Percentiles rank a stretch among this genome's conserved stretches.
Conservation (phyloP, 208 protist genomes). For the Leishmania major region DNA sequence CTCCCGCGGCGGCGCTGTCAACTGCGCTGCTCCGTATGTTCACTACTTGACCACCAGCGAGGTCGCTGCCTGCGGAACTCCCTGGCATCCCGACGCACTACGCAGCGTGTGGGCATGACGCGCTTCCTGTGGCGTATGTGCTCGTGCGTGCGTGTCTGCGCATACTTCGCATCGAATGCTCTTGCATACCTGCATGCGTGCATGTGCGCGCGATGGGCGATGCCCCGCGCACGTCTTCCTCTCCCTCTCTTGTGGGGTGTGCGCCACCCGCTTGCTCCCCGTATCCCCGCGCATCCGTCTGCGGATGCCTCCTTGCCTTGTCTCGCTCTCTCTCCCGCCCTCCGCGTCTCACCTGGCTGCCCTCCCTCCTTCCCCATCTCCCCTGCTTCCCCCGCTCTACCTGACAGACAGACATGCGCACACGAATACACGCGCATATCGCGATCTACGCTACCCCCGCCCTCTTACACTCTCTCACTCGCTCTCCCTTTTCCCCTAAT, state of each 20-base stretch:
- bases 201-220: not conserved
- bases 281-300: not conserved
- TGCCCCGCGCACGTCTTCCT: not conserved
- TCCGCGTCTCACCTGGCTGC: not conserved
- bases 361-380: not conserved
- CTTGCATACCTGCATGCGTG: not conserved
- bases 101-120: constrained; percentile 5
- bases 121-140: not conserved
- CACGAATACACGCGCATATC: no score
- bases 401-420: not conserved
- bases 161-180: not conserved
- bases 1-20: not conserved
- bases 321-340: not conserved
- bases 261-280: not conserved
- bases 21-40: not conserved
- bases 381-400: not conserved
- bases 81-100: not conserved
- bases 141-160: not conserved
- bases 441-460: not conserved
- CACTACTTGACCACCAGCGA: not conserved
- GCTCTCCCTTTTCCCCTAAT: not conserved
- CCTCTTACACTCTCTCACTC: not conserved
- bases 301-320: not conserved
- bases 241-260: not conserved
- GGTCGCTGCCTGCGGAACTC: not conserved